Conservation (phyloP, 169 alveolate species). For the Perkinsus marinus region DNA sequence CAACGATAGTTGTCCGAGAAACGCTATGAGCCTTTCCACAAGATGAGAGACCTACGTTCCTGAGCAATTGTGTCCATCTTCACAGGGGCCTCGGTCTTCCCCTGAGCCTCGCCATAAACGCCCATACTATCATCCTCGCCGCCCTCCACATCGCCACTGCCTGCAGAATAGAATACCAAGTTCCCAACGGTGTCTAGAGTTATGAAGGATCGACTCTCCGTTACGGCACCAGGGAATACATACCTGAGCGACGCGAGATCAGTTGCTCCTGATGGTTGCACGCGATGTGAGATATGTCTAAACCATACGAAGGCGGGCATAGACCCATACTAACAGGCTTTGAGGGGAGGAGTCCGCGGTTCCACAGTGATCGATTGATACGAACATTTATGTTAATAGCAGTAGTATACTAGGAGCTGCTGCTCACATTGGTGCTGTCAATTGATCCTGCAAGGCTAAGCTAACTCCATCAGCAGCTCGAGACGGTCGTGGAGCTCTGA, state of each 20-base stretch:
- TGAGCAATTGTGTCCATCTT: neutral
- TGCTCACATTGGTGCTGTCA: neutral
- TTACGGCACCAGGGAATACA: neutral
- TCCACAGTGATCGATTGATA: too few species aligned
- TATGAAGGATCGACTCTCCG: neutral
- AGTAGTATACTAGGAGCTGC: neutral
- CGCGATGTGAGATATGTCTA: too few species aligned
- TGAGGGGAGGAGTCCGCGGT: too few species aligned
- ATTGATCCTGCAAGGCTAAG: neutral
- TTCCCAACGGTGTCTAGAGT: neutral
- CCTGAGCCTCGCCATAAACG: neutral
- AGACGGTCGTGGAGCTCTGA: neutral
- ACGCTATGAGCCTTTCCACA: too few species aligned
- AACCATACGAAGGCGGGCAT: too few species aligned
- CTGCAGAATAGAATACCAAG: neutral
- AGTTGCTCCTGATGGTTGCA: too few species aligned
- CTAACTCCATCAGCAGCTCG: neutral
- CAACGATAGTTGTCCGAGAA: too few species aligned
- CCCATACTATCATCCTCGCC: neutral
- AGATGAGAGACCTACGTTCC: too few species aligned
- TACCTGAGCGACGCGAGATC: too few species aligned
- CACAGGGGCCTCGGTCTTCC: neutral
- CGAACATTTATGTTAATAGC: too few species aligned
- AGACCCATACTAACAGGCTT: too few species aligned
- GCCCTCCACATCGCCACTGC: neutral